These are phyloP conservation scores for Cladophialophora bantiana DNA, from an alignment of 2,329 filamentous ascomycete genomes.

Conservation along the genomic window DNA sequence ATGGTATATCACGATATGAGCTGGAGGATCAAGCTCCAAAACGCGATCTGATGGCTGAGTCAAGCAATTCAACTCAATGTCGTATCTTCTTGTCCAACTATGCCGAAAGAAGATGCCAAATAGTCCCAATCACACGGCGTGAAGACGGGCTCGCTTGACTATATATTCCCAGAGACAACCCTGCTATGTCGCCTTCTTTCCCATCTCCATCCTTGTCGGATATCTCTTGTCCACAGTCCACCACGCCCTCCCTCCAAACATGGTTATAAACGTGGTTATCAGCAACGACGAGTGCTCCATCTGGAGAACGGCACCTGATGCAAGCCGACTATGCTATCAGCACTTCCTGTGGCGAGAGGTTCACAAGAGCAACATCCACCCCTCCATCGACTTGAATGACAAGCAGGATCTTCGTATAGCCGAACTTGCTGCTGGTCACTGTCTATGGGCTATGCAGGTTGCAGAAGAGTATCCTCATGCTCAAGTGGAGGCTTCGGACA, in stretches of 20 bases:
- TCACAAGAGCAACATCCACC: constrained; percentile 40
- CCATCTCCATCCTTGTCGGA: neutral
- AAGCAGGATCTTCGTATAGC: constrained; percentile 34
- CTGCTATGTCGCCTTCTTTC: neutral
- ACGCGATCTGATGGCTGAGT: neutral
- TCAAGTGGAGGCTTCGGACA: constrained; percentile 41
- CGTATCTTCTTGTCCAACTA: neutral
- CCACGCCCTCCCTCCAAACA: neutral
- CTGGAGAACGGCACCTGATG: constrained; percentile 24
- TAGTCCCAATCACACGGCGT: neutral
- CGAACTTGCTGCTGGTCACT: constrained; percentile 44
- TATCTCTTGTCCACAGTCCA: neutral
- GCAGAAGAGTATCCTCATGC: constrained; percentile 37
- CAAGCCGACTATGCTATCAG: constrained; percentile 35
- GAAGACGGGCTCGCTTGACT: neutral
- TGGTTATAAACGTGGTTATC: constrained; percentile 14
- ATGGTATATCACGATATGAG: neutral
- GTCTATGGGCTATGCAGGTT: constrained; percentile 43
- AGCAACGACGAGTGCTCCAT: constrained; percentile 22
- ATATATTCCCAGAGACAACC: neutral
- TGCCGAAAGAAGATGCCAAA: neutral
- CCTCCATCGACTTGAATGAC: constrained; percentile 35
- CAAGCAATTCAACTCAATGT: neutral
- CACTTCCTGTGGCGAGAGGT: constrained; percentile 44
- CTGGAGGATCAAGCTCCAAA: neutral